Conservation (phyloP, 768 basidiomycete species). For the Crepidotus variabilis region DNA sequence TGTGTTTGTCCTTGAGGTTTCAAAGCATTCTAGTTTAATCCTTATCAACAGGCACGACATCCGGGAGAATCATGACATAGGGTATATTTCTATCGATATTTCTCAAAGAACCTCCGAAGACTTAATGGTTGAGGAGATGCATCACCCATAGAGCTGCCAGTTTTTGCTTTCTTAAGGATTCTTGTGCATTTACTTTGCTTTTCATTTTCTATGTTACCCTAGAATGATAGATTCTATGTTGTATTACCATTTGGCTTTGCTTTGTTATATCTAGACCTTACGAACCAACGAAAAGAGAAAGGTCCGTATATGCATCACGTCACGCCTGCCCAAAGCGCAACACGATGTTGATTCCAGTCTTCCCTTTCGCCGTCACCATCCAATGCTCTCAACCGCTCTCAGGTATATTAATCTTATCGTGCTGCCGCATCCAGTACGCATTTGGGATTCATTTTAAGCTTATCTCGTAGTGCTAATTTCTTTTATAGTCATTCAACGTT, state of each 20-base stretch:
- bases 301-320: too few species aligned
- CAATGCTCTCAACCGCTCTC: constrained; percentile 4
- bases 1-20: background rate
- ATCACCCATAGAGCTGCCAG: background rate
- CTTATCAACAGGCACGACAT: constrained; percentile 3
- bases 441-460: background rate
- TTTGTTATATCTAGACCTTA: too few species aligned
- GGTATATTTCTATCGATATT: background rate
- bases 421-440: constrained; percentile 2
- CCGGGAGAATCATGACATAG: constrained; percentile 1
- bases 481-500: constrained; percentile 6
- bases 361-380: background rate
- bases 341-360: background rate
- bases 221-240: too few species aligned
- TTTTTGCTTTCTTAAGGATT: background rate
- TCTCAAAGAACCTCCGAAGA: background rate
- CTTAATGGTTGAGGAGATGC: background rate
- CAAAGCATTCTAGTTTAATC: background rate
- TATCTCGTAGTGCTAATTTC: background rate
- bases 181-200: background rate
- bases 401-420: constrained; percentile 4
- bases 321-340: too few species aligned
- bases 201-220: too few species aligned
- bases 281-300: too few species aligned
- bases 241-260: too few species aligned